Evolutionary conservation across 169 alveolate species (phyloP).

Genomic region (Plasmodium chabaudi): DNA sequence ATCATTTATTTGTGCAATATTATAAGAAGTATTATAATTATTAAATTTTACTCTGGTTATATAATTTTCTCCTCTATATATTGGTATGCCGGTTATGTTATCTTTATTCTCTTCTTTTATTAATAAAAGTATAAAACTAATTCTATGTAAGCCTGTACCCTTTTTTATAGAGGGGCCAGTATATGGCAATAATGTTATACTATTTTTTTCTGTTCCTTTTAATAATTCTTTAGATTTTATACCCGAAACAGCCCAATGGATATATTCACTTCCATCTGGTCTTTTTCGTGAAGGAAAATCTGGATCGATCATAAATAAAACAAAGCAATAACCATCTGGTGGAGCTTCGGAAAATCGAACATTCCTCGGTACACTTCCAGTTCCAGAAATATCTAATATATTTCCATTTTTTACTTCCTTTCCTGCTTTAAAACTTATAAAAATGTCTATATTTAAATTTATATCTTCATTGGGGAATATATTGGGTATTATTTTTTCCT

Average conservation of each 20-base stretch:
- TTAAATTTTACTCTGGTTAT: conserved; percentile 70
- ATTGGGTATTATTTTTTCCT: conserved; percentile 69
- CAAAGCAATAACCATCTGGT: conserved; percentile 71
- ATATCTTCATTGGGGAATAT: conserved; percentile 64
- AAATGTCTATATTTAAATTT: conserved; percentile 39
- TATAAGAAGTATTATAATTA: conserved; percentile 34
- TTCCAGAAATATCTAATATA: conserved; percentile 51
- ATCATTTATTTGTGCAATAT: conserved; percentile 48
- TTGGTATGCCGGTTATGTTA: conserved; percentile 46
- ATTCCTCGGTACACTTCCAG: conserved; percentile 72
- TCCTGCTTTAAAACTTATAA: conserved; percentile 66
- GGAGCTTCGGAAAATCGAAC: conserved; percentile 69
- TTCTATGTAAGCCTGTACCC: conserved; percentile 71
- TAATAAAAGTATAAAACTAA: conserved; percentile 53
- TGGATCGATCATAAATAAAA: conserved; percentile 71
- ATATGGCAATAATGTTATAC: conserved; percentile 71
- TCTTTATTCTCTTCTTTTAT: conserved; percentile 64
- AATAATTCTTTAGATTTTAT: conserved; percentile 66
- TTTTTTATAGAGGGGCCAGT: conserved; percentile 69
- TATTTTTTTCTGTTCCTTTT: conserved; percentile 62
- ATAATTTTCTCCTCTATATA: conserved; percentile 62
- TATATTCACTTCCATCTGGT: conserved; percentile 74
- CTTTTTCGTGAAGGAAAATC: conserved; percentile 70
- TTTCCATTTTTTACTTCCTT: conserved; percentile 68
- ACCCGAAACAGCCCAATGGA: conserved; percentile 74